Evolutionary conservation across 208 protist genomes (phyloP).

Genomic region (Naegleria fowleri): DNA sequence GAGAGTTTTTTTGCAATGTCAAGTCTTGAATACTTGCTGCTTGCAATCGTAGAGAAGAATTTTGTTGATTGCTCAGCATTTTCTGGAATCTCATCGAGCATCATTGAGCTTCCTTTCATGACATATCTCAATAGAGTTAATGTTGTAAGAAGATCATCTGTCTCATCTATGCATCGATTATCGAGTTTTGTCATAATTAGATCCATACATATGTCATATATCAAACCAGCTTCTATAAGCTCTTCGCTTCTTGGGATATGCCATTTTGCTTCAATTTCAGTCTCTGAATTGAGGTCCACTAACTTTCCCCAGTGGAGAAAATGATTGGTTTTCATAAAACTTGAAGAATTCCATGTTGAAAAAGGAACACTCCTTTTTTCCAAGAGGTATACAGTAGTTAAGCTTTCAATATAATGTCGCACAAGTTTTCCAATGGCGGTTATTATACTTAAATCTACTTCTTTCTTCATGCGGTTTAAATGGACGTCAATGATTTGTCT

Average conservation of each 20-base stretch:
- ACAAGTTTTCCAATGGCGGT: constrained; percentile 3
- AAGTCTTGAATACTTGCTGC: background rate
- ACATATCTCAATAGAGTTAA: background rate
- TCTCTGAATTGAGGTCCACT: background rate
- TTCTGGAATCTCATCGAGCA: background rate
- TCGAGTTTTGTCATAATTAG: background rate
- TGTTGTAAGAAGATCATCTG: background rate
- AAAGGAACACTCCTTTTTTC: constrained; percentile 1
- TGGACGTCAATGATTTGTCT: background rate
- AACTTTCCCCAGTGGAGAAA: background rate
- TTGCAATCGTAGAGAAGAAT: no score
- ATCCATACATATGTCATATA: background rate
- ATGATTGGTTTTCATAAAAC: background rate
- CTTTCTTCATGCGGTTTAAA: background rate
- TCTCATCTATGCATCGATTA: background rate
- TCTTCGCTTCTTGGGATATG: background rate
- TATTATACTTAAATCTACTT: background rate
- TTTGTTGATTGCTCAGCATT: no score
- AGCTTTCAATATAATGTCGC: background rate
- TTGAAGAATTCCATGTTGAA: background rate
- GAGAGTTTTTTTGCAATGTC: background rate
- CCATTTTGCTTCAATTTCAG: background rate
- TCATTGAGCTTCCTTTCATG: background rate
- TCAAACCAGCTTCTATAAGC: background rate
- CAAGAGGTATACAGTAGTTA: background rate